Evolutionary conservation across 129 eudicot genomes (phyloP).

Genomic region (Chrysanthemum seticuspe): DNA sequence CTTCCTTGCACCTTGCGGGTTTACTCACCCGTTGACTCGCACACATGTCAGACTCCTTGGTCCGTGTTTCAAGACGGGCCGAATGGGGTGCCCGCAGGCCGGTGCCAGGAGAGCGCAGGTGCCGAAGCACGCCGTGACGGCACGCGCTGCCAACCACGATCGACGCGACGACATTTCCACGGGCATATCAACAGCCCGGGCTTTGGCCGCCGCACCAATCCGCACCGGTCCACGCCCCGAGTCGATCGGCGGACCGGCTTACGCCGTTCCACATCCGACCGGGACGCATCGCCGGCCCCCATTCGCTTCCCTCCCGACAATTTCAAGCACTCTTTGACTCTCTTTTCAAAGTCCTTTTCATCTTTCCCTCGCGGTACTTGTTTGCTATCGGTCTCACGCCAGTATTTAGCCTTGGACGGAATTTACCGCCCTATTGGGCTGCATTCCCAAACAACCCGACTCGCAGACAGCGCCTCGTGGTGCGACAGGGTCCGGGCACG

Average conservation of each 20-base stretch:
- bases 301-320: neutral
- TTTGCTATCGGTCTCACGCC: too few species aligned
- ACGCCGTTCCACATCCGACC: conserved; percentile 11
- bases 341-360: too few species aligned
- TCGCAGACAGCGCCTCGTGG: too few species aligned
- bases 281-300: conserved; percentile 7
- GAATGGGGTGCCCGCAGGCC: conserved; percentile 31
- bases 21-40: conserved; percentile 36
- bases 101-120: conserved; percentile 28
- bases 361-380: too few species aligned
- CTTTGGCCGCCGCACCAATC: conserved; percentile 16
- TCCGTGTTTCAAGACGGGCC: conserved; percentile 35
- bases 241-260: conserved; percentile 13
- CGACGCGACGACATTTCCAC: conserved; percentile 11
- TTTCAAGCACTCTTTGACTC: too few species aligned
- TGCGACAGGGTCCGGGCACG: too few species aligned
- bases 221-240: conserved; percentile 1
- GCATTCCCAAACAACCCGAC: too few species aligned
- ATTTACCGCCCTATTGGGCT: too few species aligned
- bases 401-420: too few species aligned
- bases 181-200: conserved; percentile 1
- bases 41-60: conserved; percentile 36
- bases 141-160: conserved; percentile 25
- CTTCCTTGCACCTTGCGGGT: conserved; percentile 34
- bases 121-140: conserved; percentile 27